These are phyloP conservation scores for Colletotrichum cereale DNA, from an alignment of 2,329 filamentous ascomycete species.

Conservation along the genomic window DNA sequence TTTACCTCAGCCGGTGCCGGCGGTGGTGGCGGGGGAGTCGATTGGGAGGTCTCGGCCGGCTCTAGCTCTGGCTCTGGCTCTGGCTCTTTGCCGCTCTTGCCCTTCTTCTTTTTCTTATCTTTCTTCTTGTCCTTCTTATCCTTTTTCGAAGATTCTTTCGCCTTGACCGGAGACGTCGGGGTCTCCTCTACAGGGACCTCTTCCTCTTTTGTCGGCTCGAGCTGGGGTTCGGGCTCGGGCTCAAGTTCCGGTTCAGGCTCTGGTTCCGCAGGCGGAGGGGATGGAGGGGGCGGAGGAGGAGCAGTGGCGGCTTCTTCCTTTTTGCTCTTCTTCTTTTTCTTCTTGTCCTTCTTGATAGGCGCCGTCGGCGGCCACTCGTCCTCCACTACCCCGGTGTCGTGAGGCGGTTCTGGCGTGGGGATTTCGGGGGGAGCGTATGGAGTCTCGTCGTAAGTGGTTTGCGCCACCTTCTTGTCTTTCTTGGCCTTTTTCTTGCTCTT, in stretches of 20 bases:
- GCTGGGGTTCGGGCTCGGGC: background rate
- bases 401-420: slow-evolving; percentile 17
- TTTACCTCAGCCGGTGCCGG: slow-evolving; percentile 15
- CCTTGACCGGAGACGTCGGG: slow-evolving; percentile 10
- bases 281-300: slow-evolving; percentile 7
- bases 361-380: slow-evolving; percentile 33
- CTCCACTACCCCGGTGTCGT: slow-evolving; percentile 18
- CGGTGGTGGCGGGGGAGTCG: slow-evolving; percentile 8
- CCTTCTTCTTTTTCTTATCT: slow-evolving; percentile 40
- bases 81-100: slow-evolving; percentile 36
- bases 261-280: slow-evolving; percentile 13
- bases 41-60: slow-evolving; percentile 9
- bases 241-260: slow-evolving; percentile 12
- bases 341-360: slow-evolving; percentile 38
- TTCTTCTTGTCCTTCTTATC: slow-evolving; percentile 39
- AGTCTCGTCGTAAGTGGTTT: slow-evolving; percentile 17
- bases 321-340: slow-evolving; percentile 37
- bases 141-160: slow-evolving; percentile 32
- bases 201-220: slow-evolving; percentile 22
- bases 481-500: slow-evolving; percentile 43
- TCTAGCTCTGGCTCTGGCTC: slow-evolving; percentile 19
- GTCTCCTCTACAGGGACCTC: slow-evolving; percentile 2
- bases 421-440: slow-evolving; percentile 1
- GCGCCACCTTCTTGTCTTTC: slow-evolving; percentile 35
- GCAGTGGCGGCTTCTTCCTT: slow-evolving; percentile 15